Conservation (phyloP, 495 filamentous ascomycete species). For the Talaromyces stipitatus region DNA sequence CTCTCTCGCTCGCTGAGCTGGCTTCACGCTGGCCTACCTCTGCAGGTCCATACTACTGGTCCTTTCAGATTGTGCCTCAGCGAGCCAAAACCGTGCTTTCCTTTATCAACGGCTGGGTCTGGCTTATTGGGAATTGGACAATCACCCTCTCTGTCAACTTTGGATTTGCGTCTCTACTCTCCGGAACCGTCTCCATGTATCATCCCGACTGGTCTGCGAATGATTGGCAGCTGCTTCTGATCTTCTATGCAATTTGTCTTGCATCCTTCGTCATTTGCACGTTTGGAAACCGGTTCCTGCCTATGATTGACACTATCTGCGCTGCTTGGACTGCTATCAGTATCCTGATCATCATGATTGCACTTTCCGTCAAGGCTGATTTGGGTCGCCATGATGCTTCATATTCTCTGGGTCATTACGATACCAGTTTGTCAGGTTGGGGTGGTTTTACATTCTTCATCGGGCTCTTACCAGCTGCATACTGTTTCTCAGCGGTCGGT, state of each 20-base stretch:
- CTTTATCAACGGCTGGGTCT: constrained; percentile 62
- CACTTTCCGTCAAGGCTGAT: constrained; percentile 32
- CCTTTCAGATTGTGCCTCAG: constrained; percentile 27
- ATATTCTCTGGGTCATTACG: constrained; percentile 39
- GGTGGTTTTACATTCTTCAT: constrained; percentile 42
- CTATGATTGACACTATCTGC: constrained; percentile 43
- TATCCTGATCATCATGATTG: constrained; percentile 33
- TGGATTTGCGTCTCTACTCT: constrained; percentile 52
- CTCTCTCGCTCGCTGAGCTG: constrained; percentile 38
- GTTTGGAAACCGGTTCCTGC: constrained; percentile 49
- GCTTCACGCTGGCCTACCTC: constrained; percentile 44
- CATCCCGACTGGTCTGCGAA: constrained; percentile 46
- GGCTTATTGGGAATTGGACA: constrained; percentile 61
- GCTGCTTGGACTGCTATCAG: constrained; percentile 32
- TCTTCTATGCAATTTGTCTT: constrained; percentile 51
- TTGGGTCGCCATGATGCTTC: constrained; percentile 33
- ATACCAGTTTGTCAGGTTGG: constrained; percentile 41
- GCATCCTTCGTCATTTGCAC: constrained; percentile 47
- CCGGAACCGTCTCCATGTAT: constrained; percentile 49
- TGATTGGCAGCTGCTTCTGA: constrained; percentile 51
- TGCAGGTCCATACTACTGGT: constrained; percentile 45
- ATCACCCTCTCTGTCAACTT: constrained; percentile 65
- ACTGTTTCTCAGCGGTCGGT: constrained; percentile 43
- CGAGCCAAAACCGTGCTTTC: constrained; percentile 36
- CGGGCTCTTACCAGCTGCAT: constrained; percentile 42